Evolutionary conservation across 2,329 filamentous ascomycete species (phyloP).

Genomic region (Didymella sp.): DNA sequence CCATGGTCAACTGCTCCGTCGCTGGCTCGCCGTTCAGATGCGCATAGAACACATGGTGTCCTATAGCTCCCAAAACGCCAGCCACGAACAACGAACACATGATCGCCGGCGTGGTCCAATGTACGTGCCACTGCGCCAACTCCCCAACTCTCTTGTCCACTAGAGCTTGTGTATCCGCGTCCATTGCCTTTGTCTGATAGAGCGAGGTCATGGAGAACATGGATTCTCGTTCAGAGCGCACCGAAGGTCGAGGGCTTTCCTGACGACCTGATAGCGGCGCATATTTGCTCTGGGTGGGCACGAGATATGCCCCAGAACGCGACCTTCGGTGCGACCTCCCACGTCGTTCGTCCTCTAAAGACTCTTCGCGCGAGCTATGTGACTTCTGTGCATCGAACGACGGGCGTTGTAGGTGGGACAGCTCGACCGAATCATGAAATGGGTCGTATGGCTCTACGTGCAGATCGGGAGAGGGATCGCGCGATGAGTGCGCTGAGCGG

Average conservation of each 20-base stretch:
- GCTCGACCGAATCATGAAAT: conserved; percentile 40
- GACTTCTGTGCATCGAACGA: conserved; percentile 18
- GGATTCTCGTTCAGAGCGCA: conserved; percentile 31
- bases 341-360: conserved; percentile 20
- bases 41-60: conserved; percentile 47
- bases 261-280: conserved; percentile 26
- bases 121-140: conserved; percentile 46
- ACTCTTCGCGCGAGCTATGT: conserved; percentile 19
- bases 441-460: conserved; percentile 36
- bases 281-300: conserved; percentile 27
- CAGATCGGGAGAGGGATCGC: conserved; percentile 34
- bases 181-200: conserved; percentile 36
- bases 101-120: conserved; percentile 45
- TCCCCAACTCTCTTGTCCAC: conserved; percentile 44
- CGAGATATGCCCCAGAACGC: conserved; percentile 28
- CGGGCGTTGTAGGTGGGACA: conserved; percentile 29
- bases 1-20: conserved; percentile 43
- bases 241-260: conserved; percentile 23
- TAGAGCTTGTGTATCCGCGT: conserved; percentile 43
- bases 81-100: conserved; percentile 40
- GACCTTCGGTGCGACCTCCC: conserved; percentile 24
- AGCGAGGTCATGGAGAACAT: conserved; percentile 34
- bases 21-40: conserved; percentile 41
- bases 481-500: conserved; percentile 31
- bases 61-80: conserved; percentile 43